Evolutionary conservation across 139 green algal genomes (phyloP).

Genomic region (Mychonastes homosphaera): DNA sequence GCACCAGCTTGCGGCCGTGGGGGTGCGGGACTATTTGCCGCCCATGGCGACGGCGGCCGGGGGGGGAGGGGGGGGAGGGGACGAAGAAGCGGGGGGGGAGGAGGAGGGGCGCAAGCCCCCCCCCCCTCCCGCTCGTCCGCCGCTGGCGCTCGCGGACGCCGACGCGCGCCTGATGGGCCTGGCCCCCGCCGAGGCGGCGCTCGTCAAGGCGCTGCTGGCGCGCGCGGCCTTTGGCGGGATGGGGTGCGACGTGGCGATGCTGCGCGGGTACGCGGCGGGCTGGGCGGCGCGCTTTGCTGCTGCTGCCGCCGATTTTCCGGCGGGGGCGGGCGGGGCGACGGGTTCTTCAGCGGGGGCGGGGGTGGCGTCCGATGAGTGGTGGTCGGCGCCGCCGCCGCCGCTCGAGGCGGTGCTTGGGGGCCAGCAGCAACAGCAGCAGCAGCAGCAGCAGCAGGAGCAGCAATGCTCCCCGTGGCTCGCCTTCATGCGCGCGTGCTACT

Average conservation of each 20-base stretch:
- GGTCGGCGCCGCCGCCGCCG: no score
- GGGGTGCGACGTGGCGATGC: slow-evolving; percentile 35
- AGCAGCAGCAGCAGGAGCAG: no score
- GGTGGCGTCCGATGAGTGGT: no score
- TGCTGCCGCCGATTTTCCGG: no score
- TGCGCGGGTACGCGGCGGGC: slow-evolving; percentile 22
- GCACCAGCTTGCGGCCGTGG: slow-evolving; percentile 30
- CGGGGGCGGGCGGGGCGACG: no score
- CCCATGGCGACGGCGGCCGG: background rate
- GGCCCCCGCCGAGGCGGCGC: slow-evolving; percentile 9
- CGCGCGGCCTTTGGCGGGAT: slow-evolving; percentile 43
- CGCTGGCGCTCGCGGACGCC: background rate
- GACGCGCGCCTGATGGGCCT: slow-evolving; percentile 13
- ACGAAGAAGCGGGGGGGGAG: no score
- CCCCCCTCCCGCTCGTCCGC: background rate
- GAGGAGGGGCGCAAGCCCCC: background rate
- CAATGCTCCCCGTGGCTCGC: no score
- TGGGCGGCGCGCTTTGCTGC: slow-evolving; percentile 26
- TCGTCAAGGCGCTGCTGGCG: slow-evolving; percentile 34
- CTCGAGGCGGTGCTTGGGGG: no score
- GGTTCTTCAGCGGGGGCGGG: no score
- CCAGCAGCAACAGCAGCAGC: no score
- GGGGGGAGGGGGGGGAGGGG: background rate
- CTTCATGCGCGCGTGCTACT: no score
- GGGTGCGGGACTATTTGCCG: slow-evolving; percentile 25